Evolutionary conservation across 2,329 filamentous ascomycete species (phyloP), one percentile per base, ranked within the genome.

Genomic region (Alternaria gaisen): DNA sequence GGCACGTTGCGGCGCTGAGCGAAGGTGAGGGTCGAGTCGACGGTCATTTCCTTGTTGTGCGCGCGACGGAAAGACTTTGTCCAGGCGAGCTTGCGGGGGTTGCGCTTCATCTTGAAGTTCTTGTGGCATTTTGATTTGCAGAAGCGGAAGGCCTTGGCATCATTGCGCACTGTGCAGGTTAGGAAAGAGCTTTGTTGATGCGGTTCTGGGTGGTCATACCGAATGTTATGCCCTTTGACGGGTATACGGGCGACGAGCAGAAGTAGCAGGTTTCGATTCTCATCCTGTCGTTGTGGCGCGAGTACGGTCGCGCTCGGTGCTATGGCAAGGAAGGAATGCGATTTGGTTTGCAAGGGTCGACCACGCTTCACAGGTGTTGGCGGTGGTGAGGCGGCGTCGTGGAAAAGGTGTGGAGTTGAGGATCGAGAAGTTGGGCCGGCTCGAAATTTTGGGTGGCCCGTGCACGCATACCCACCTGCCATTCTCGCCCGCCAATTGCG

Each of bases 31-130:
- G 94, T 97, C 74, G 88, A 91, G 85, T 99, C 95, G 81, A 98
- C 94, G 58, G 92, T 91, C 69, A 79, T 72, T 65, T 78, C 92
- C 97, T 89, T 80, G 69, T 89, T 87, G 69, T 83, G 75, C 3
- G 75, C 76, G 59, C 70, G 73, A 48, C 72, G 73, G 71, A 74
- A 76, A 10, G 68, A 68, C 57, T 77, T 77, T n/a, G 72, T 76
- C 95, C 94, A 60, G 26, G 57, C 57, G 38, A 60, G 46, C 50
- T 60, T 60, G 44, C 57, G 57, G 38, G 57, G 57, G 90, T 98
- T 97, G 70, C 95, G 90, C 91, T 97, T 97, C 92, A 97, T 97
- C 83, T 96, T 95, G 88, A 96, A 97, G 75, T 84, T 84, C 71
- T 89, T 89, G 81, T 90, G 88, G 67, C 75, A 77, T 74, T 77